phyloP scores from a whole-genome alignment of 2,329 filamentous ascomycete genomes.

The Cladosporium sp. region DNA sequence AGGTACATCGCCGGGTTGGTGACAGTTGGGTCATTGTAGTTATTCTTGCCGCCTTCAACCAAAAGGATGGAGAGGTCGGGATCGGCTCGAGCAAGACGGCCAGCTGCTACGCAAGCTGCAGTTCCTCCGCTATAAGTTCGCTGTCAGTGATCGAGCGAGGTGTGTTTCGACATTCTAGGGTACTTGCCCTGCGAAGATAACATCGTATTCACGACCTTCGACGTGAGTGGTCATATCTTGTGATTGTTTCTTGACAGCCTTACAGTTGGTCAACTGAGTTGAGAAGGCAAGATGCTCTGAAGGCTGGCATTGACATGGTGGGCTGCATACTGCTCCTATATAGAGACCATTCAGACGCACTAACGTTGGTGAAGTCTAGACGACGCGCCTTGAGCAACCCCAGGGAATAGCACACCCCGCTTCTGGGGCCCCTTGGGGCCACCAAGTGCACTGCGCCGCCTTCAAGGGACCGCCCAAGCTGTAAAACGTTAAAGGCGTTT shows the following conservation, averaged over 20 bases:
- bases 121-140: constrained; percentile 42
- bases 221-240: constrained; percentile 4
- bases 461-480: background rate
- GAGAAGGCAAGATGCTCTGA: background rate
- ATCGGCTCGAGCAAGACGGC: constrained; percentile 52
- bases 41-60: constrained; percentile 55
- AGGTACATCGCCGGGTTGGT: constrained; percentile 53
- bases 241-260: background rate
- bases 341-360: background rate
- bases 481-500: background rate
- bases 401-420: background rate
- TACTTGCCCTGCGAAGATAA: constrained; percentile 7
- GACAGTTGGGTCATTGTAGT: constrained; percentile 51
- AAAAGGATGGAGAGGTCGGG: constrained; percentile 52
- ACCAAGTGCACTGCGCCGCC: background rate
- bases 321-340: background rate
- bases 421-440: background rate
- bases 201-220: constrained; percentile 12
- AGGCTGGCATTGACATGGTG: background rate
- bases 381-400: background rate
- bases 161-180: background rate
- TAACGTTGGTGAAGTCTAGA: background rate
- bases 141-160: background rate
- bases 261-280: background rate
- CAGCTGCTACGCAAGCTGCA: constrained; percentile 52